phyloP scores from a whole-genome alignment of 768 basidiomycete genomes.

The Pulveroboletus ravenelii region DNA sequence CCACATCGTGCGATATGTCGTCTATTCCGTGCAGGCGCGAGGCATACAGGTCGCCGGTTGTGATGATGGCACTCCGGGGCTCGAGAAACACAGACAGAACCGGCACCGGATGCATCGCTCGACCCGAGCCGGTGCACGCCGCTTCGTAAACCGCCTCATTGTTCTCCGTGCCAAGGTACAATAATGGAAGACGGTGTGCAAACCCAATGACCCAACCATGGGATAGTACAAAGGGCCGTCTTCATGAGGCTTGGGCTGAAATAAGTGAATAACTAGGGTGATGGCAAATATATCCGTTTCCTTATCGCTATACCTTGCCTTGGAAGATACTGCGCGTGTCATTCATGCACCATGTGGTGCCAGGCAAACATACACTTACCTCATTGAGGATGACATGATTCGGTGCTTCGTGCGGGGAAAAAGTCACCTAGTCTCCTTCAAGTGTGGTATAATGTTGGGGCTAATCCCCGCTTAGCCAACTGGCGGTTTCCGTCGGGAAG shows the following conservation, averaged over 20 bases:
- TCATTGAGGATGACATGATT: slow-evolving; percentile 93
- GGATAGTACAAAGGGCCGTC: slow-evolving; percentile 88
- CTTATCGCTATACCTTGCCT: slow-evolving; percentile 67
- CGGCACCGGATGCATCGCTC: slow-evolving; percentile 59
- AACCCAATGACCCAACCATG: slow-evolving; percentile 75
- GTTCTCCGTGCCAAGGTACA: slow-evolving; percentile 44
- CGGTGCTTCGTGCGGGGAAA: slow-evolving; percentile 60
- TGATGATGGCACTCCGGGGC: slow-evolving; percentile 83
- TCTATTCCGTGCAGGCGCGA: slow-evolving; percentile 81
- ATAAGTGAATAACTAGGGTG: background rate
- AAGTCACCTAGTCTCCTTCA: slow-evolving; percentile 52
- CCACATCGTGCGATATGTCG: slow-evolving; percentile 46
- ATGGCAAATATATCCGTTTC: slow-evolving; percentile 10
- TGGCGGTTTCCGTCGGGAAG: background rate
- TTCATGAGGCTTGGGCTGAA: slow-evolving; percentile 69
- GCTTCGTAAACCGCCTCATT: slow-evolving; percentile 12
- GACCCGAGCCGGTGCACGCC: slow-evolving; percentile 35
- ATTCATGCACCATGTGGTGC: slow-evolving; percentile 12
- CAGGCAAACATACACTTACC: slow-evolving; percentile 33
- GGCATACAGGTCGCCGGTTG: slow-evolving; percentile 63
- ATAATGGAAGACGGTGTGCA: slow-evolving; percentile 80
- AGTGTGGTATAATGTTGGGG: slow-evolving; percentile 71
- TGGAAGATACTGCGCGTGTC: slow-evolving; percentile 58
- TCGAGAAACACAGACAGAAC: slow-evolving; percentile 73
- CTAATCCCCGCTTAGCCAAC: slow-evolving; percentile 37